Evolutionary conservation across 225 moss, liverwort and hornwort genomes (phyloP).

Genomic region (Bryum argenteum): DNA sequence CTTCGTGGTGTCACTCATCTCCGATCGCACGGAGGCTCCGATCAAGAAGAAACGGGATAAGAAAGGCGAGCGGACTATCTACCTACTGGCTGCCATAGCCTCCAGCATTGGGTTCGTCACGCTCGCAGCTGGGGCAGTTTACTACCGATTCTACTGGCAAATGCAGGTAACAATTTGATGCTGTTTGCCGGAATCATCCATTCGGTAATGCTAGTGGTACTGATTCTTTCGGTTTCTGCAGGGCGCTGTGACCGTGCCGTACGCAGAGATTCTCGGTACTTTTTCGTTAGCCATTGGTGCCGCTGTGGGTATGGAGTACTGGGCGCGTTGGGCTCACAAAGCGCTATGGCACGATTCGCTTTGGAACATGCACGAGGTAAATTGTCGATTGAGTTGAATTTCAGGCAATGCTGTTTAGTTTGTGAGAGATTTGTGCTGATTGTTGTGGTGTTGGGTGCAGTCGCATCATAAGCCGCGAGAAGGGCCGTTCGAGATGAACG

Average conservation of each 20-base stretch:
- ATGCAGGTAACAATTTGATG: constrained; percentile 45
- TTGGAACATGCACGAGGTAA: constrained; percentile 92
- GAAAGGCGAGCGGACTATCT: constrained; percentile 54
- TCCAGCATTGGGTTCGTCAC: constrained; percentile 77
- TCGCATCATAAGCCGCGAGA: constrained; percentile 83
- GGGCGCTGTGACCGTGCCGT: constrained; percentile 67
- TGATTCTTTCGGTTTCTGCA: constrained; percentile 8
- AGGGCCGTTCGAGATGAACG: constrained; percentile 87
- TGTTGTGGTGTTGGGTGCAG: constrained; percentile 27
- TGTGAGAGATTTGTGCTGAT: neutral
- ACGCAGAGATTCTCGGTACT: constrained; percentile 73
- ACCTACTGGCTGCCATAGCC: constrained; percentile 74
- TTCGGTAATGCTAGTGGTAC: neutral
- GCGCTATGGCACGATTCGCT: constrained; percentile 94
- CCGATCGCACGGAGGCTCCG: neutral
- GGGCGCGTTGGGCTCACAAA: constrained; percentile 96
- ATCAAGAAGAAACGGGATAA: constrained; percentile 38
- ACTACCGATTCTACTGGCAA: constrained; percentile 89
- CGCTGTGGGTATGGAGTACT: constrained; percentile 90
- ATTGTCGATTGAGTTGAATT: too few species aligned
- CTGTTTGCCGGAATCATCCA: neutral
- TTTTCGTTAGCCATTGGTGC: constrained; percentile 83
- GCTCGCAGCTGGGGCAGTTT: constrained; percentile 62
- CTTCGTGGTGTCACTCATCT: constrained; percentile 31
- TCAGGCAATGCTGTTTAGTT: too few species aligned